Base-by-base conservation (phyloP, 805 yeast genomes). In the Monosporozyma solicola region DNA sequence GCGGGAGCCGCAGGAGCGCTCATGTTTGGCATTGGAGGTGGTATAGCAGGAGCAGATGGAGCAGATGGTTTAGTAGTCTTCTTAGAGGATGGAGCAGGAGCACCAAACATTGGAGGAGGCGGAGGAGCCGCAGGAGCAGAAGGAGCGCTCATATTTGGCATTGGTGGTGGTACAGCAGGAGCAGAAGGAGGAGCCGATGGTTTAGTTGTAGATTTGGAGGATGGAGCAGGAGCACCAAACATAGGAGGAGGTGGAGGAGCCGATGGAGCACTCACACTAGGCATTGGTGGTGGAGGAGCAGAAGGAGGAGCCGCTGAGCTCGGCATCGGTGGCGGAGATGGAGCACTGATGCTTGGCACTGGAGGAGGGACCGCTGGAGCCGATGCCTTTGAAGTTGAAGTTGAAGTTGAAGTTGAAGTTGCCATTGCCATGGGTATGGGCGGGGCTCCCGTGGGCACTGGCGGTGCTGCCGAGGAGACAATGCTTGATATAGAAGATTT, bases 31-130 rank as follows among this genome's bases (percentile, higher is more conserved):
- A 20, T 20, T 7, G 62, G 56, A 2, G 67, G 57, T 3, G 61
- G 16, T 60, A 59, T 25, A 5, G 64, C 48, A 5, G 54, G 31
- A 15, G 41, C 31, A 2, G 51, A 24, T 53, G 35, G 63, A n/a
- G 66, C 60, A 5, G 69, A 50, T 13, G 67, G 58, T 7, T 39
- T 22, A 9, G 10, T 39, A 16, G 27, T 20, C 57, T 55, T n/a
- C n/a, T 15, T 27, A 5, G 29, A 45, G 82, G 81, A 16, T 76
- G 61, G 1, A 27, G 29, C 29, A 5, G 77, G 75, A 3, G 75
- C 77, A 9, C 64, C 60, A 53, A 60, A 39, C 41, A 66, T 54
- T 52, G 59, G 63, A 50, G 63, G 59, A 5, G 62, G 55, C 3
- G 55, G 13, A 5, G 51, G 37, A 3, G 51, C 53, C 27, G 59